Percentiles rank a stretch among this genome's conserved stretches.
Conservation (phyloP, 116 monocot species). For the Trichopus zeylanicus region DNA sequence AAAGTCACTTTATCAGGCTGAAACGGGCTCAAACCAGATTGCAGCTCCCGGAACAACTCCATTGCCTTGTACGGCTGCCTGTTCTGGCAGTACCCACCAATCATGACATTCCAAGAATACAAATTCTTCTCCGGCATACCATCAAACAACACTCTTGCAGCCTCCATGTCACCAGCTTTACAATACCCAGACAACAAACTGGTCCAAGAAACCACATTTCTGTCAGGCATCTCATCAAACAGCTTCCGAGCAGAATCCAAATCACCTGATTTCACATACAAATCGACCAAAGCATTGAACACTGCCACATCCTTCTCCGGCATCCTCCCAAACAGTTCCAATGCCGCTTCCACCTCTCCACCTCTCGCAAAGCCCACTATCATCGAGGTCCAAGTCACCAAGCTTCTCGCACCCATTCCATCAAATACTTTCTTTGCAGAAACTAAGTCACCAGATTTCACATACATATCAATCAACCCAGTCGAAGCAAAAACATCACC, state of each 20-base stretch:
- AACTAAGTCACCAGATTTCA: slow-evolving; percentile 14
- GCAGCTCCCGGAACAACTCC: slow-evolving; percentile 32
- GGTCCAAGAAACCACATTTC: slow-evolving; percentile 60
- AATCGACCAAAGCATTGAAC: slow-evolving; percentile 44
- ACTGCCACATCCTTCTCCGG: slow-evolving; percentile 39
- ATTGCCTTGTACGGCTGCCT: slow-evolving; percentile 31
- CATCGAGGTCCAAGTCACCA: slow-evolving; percentile 28
- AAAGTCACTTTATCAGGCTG: slow-evolving; percentile 31
- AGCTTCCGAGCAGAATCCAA: slow-evolving; percentile 25
- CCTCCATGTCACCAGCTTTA: slow-evolving; percentile 29
- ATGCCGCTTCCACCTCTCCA: slow-evolving; percentile 14
- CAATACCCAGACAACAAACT: slow-evolving; percentile 46
- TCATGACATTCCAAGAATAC: slow-evolving; percentile 56
- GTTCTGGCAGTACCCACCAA: slow-evolving; percentile 45
- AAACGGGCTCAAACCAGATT: slow-evolving; percentile 15
- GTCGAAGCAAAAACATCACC: slow-evolving; percentile 17
- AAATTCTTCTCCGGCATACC: slow-evolving; percentile 51
- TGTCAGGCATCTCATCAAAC: slow-evolving; percentile 38
- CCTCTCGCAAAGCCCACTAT: slow-evolving; percentile 19
- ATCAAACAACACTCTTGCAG: slow-evolving; percentile 40
- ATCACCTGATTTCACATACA: slow-evolving; percentile 27
- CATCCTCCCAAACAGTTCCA: slow-evolving; percentile 27
- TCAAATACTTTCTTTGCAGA: slow-evolving; percentile 29
- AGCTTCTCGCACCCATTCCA: slow-evolving; percentile 21
- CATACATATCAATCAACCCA: slow-evolving; percentile 31